Base-by-base conservation (phyloP, 164 flowering plant genomes). In the Aristolochia californica region DNA sequence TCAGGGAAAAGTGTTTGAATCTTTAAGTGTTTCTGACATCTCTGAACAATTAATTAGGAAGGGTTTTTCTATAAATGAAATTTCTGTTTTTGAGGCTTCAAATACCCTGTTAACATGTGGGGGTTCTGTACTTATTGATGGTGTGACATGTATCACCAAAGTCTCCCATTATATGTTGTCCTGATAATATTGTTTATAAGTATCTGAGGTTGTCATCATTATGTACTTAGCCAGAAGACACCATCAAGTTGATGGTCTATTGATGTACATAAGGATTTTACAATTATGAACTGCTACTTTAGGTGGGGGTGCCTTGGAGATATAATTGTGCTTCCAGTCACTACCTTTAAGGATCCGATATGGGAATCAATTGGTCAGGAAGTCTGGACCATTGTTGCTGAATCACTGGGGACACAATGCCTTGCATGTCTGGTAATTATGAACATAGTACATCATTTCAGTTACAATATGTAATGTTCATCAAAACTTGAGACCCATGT, bases 231-330 rank as follows among this genome's bases (percentile, higher is more conserved):
- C 18, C 16, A 14, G 38, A 34, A 53, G 25, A 18, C 26, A 28
- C 27, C n/a, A 14, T 27, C 9, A 10, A 11, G 16, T 15, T 53
- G 9, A 2, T 20, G 16, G 25, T 24, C 30, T 12, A 34, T 8
- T 34, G 40, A 34, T 7, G 10, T 8, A 7, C 7, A 34, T 3
- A 3, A 34, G 7, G 40, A 34, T 34, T 47, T n/a, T 51, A 14
- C 28, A 20, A 23, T 51, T n/a, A 23, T 5, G 3, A 20, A 13
- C 24, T 51, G 24, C 26, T 51, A 20, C 55, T 51, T 24, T 51
- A 91, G 98, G 74, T 89, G 98, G 98, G 97, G 85, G 53, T 76
- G 82, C 22, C 82, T 91, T 28, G 97, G 98, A 27, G 91, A 93
- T 72, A 72, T 93, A 60, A 73, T 83, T 55, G 87, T 93, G 61